A percentile compares a stretch with the other conserved stretches of the same genome.
Conservation (phyloP, 2,329 filamentous ascomycete genomes). For the Chrysoporthe puriensis region DNA sequence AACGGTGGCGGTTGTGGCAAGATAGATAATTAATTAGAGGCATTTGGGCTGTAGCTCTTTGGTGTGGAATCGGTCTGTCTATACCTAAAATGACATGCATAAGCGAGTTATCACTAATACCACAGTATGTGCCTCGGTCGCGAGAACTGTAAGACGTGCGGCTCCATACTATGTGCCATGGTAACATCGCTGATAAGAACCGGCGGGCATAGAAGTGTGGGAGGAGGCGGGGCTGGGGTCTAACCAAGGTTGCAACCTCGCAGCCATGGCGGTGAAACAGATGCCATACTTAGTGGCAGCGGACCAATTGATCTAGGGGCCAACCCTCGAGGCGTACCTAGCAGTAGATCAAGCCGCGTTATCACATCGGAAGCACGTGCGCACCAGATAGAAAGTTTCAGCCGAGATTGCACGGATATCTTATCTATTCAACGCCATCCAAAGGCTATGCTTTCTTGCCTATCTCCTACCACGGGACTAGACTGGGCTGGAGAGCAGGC, state of each 20-base stretch:
- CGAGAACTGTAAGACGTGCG: not conserved
- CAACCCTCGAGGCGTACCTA: not conserved
- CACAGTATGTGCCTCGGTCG: not conserved
- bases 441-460: not conserved
- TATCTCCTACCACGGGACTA: conserved; percentile 1
- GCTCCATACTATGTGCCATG: not conserved
- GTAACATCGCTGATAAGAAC: not conserved
- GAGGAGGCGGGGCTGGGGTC: not conserved
- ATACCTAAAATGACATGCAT: conserved; percentile 6
- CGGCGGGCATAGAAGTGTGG: not conserved
- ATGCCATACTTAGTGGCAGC: not conserved
- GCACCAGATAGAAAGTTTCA: not conserved
- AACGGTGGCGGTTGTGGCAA: not conserved
- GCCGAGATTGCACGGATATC: not conserved
- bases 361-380: not conserved
- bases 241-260: not conserved
- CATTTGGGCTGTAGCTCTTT: not conserved
- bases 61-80: not conserved
- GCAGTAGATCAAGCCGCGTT: not conserved
- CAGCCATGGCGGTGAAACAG: not conserved
- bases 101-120: conserved; percentile 3
- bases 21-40: not conserved
- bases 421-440: not conserved
- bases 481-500: not conserved
- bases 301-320: not conserved